Base-by-base conservation (phyloP, 2,329 filamentous ascomycete species). In the Phoma sp. region DNA sequence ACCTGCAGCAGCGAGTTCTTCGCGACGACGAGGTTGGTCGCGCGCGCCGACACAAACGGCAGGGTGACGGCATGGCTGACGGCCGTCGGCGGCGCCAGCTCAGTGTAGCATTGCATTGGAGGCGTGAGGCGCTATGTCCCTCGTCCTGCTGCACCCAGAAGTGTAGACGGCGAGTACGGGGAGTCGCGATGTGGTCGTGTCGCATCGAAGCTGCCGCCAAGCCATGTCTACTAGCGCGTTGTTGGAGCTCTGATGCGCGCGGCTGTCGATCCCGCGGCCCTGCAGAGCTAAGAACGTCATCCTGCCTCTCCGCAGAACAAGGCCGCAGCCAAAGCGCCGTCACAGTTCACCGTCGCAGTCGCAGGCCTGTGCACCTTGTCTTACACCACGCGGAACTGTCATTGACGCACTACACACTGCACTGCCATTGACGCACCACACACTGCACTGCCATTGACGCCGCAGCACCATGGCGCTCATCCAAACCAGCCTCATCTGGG, bases 41-140 rank as follows among this genome's bases (percentile, higher is more conserved):
- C 86, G 61, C 87, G 83, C 42, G 90, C 78, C 39, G 89, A 89
- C 39, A 89, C 83, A 71, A 99, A 92, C 29, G 92, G 86, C 33
- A 96, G 78, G 56, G 82, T 84, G 69, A 97, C 79, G 61, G 93
- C 91, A 79, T 96, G 90, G 69, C 92, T 93, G 78, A 98, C 92
- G 74, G 93, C 93, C 74, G 93, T 96, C 48, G 95, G 93, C 80
- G 93, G 90, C 75, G 92, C 87, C 75, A 99, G 83, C 83, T 99
- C 95, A 72, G 92, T 93, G 80, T 98, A 98, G 83, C 92, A 96
- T 85, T 98, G 93, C 93, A 98, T 98, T 69, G 52, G 36, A 25
- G 18, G 32, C 28, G 20, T 37, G 39, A 33, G 32, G 39, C 25
- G 42, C 42, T 36, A 29, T 11, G 25, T 18, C 38, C 28, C 46